A percentile compares a stretch with the other conserved stretches of the same genome.
These are phyloP conservation scores for Saccharomyces hybrid DNA, from an alignment of 1,139 yeast species.

Conservation along the genomic window DNA sequence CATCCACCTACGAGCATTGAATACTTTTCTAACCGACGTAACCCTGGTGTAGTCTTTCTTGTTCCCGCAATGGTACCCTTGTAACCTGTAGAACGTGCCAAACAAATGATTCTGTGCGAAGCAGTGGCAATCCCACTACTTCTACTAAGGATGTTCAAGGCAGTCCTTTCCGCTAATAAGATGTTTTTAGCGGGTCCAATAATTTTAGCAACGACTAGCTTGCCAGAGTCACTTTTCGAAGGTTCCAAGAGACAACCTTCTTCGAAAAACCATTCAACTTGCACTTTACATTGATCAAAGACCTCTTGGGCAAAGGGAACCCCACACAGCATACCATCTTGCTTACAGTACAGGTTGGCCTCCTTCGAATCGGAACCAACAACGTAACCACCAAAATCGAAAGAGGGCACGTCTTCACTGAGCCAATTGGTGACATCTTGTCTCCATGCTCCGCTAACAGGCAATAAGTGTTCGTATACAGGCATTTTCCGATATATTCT, in stretches of 20 bases:
- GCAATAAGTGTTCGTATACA: conserved; percentile 49
- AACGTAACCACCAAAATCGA: conserved; percentile 90
- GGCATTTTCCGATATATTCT: conserved; percentile 9
- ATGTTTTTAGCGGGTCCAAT: conserved; percentile 73
- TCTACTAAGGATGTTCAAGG: conserved; percentile 74
- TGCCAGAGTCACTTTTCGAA: conserved; percentile 39
- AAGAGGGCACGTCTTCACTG: conserved; percentile 84
- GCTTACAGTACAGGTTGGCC: conserved; percentile 78
- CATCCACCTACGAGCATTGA: conserved; percentile 95
- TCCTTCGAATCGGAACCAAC: conserved; percentile 71
- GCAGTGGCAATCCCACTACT: conserved; percentile 88
- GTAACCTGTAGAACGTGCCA: conserved; percentile 69
- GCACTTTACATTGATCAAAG: conserved; percentile 63
- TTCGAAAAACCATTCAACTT: conserved; percentile 60
- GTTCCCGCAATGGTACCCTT: conserved; percentile 92
- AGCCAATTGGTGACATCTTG: conserved; percentile 67
- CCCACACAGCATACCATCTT: conserved; percentile 76
- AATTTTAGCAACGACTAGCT: conserved; percentile 71
- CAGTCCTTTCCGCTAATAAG: conserved; percentile 77
- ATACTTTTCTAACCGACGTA: conserved; percentile 80
- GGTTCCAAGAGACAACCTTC: conserved; percentile 63
- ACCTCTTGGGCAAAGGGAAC: conserved; percentile 88
- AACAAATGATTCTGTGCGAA: conserved; percentile 47
- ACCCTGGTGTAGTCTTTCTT: conserved; percentile 94
- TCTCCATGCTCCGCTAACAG: conserved; percentile 73